Conservation (phyloP, 352 stramenopile genomes). For the Phytophthora megakarya region DNA sequence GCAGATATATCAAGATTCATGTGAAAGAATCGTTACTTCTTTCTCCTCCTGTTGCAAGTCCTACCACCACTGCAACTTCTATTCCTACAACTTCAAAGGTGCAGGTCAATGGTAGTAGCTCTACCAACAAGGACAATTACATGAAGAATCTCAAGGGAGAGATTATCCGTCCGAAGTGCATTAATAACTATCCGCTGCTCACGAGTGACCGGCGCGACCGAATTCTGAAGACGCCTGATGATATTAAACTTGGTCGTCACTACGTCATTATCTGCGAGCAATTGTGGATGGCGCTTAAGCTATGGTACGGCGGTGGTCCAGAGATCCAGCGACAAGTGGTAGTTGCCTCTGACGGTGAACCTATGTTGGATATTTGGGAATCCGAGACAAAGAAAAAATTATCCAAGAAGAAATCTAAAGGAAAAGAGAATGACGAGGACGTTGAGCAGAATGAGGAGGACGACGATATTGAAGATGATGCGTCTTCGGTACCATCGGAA, state of each 20-base stretch:
- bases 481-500: slow-evolving; percentile 48
- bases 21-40: slow-evolving; percentile 43
- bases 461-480: slow-evolving; percentile 39
- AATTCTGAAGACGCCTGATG: slow-evolving; percentile 69
- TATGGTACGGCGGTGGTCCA: slow-evolving; percentile 92
- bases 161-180: slow-evolving; percentile 80
- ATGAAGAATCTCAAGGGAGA: slow-evolving; percentile 84
- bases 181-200: slow-evolving; percentile 82
- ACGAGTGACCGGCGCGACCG: slow-evolving; percentile 73
- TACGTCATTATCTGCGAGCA: slow-evolving; percentile 88
- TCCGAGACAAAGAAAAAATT: slow-evolving; percentile 62
- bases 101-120: slow-evolving; percentile 33
- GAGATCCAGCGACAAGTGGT: slow-evolving; percentile 88
- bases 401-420: slow-evolving; percentile 49
- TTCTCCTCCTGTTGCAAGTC: slow-evolving; percentile 16
- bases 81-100: slow-evolving; percentile 46
- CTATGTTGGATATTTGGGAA: slow-evolving; percentile 84
- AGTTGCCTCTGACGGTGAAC: slow-evolving; percentile 54
- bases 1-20: slow-evolving; percentile 70
- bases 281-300: slow-evolving; percentile 89
- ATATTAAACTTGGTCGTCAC: slow-evolving; percentile 82
- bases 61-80: slow-evolving; percentile 26
- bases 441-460: slow-evolving; percentile 51
- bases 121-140: slow-evolving; percentile 55
- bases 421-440: slow-evolving; percentile 29